These are phyloP conservation scores for Fagus sylvatica DNA, from an alignment of 306 rosid species.

Conservation along the genomic window DNA sequence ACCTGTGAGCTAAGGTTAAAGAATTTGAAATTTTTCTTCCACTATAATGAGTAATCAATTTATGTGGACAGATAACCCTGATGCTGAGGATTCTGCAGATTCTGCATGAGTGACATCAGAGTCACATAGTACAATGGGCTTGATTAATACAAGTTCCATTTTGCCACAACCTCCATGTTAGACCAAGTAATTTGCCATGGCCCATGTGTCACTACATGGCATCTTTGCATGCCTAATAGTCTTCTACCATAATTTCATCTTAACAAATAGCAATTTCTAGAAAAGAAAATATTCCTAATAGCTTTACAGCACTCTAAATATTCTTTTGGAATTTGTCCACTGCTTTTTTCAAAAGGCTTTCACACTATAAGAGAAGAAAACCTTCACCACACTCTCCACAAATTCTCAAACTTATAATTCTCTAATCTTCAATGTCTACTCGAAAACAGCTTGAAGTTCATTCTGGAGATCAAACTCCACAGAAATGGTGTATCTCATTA, in stretches of 20 bases:
- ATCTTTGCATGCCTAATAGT: slow-evolving; percentile 27
- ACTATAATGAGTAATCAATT: background rate
- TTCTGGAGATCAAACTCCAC: slow-evolving; percentile 61
- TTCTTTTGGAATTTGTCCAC: slow-evolving; percentile 72
- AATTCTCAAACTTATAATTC: slow-evolving; percentile 14
- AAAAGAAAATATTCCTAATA: slow-evolving; percentile 56
- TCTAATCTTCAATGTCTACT: slow-evolving; percentile 33
- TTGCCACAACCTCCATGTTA: slow-evolving; percentile 31
- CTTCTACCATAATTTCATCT: slow-evolving; percentile 38
- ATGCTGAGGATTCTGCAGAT: slow-evolving; percentile 10
- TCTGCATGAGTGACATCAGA: slow-evolving; percentile 30
- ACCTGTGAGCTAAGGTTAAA: too few species aligned
- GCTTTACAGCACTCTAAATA: slow-evolving; percentile 71
- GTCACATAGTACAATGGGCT: slow-evolving; percentile 24
- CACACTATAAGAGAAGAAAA: slow-evolving; percentile 53
- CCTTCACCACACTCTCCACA: slow-evolving; percentile 40
- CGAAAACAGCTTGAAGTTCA: slow-evolving; percentile 63
- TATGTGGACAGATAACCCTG: background rate
- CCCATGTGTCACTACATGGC: slow-evolving; percentile 31
- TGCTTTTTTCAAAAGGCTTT: slow-evolving; percentile 35
- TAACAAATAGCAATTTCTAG: slow-evolving; percentile 29
- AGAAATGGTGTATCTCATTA: slow-evolving; percentile 77
- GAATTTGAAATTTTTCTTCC: too few species aligned
- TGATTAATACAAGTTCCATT: slow-evolving; percentile 30
- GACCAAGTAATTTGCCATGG: slow-evolving; percentile 32